Evolutionary conservation across 2,329 filamentous ascomycete species (phyloP).

Genomic region (Verticillium klebahnii): DNA sequence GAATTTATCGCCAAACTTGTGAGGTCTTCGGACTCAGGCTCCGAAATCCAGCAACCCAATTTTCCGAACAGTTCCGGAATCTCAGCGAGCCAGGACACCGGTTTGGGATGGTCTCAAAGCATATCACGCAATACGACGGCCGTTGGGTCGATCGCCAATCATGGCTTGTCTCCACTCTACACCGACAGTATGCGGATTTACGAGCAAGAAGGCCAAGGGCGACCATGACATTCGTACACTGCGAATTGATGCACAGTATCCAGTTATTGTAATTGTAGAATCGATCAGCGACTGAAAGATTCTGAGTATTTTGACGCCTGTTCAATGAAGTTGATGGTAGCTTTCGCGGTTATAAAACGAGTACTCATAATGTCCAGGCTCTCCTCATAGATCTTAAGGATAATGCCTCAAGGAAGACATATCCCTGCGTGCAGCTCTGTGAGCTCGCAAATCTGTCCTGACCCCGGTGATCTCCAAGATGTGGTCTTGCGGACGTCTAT

Average conservation of each 20-base stretch:
- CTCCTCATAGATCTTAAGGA: no score
- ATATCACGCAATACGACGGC: neutral
- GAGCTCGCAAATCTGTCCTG: no score
- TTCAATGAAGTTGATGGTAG: no score
- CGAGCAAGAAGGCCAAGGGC: neutral
- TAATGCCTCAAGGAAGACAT: no score
- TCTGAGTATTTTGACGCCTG: no score
- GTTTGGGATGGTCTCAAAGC: neutral
- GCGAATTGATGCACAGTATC: neutral
- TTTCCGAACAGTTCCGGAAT: neutral
- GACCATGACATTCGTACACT: neutral
- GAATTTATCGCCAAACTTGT: slow-evolving; percentile 37
- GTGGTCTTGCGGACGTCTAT: no score
- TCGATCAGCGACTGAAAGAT: no score
- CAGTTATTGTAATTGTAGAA: no score
- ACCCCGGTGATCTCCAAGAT: no score
- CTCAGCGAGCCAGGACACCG: neutral
- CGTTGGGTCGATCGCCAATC: neutral
- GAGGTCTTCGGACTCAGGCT: slow-evolving; percentile 2
- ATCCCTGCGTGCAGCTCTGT: no score
- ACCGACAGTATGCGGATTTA: neutral
- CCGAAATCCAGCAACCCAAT: neutral
- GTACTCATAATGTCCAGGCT: no score
- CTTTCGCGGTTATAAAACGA: no score
- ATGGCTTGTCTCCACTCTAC: neutral